Evolutionary conservation across 805 yeast species (phyloP).

Genomic region (Candida insectorum): DNA sequence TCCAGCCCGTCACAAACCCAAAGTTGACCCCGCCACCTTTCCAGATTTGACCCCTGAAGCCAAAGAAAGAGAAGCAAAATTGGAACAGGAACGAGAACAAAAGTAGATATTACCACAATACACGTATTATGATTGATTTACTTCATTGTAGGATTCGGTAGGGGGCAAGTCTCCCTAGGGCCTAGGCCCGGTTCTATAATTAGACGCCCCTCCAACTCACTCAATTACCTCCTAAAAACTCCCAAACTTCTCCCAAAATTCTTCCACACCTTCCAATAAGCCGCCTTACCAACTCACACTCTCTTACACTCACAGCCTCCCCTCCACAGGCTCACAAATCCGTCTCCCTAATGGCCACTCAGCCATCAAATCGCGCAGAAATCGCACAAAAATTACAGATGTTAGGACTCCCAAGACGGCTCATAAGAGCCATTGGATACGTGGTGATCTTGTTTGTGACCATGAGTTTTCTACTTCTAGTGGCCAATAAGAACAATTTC

Average conservation of each 20-base stretch:
- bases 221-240: too few species aligned
- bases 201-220: too few species aligned
- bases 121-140: not conserved
- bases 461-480: slow-evolving; percentile 22
- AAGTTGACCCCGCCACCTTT: slow-evolving; percentile 19
- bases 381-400: too few species aligned
- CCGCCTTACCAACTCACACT: not conserved
- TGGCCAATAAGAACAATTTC: slow-evolving; percentile 40
- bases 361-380: not conserved
- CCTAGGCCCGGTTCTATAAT: too few species aligned
- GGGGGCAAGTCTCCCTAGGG: too few species aligned
- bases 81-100: not conserved
- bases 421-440: slow-evolving; percentile 25
- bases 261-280: too few species aligned
- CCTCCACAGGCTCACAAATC: not conserved
- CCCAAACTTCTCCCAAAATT: too few species aligned
- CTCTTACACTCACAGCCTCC: not conserved
- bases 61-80: slow-evolving; percentile 22
- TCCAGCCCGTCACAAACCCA: slow-evolving; percentile 22
- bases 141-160: not conserved
- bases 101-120: too few species aligned
- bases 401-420: slow-evolving; percentile 24
- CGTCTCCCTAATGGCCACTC: not conserved
- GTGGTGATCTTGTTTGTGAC: slow-evolving; percentile 14
- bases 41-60: slow-evolving; percentile 34